These are phyloP conservation scores for Craspedostauros australis DNA, from an alignment of 108 stramenopile genomes.

Conservation along the genomic window DNA sequence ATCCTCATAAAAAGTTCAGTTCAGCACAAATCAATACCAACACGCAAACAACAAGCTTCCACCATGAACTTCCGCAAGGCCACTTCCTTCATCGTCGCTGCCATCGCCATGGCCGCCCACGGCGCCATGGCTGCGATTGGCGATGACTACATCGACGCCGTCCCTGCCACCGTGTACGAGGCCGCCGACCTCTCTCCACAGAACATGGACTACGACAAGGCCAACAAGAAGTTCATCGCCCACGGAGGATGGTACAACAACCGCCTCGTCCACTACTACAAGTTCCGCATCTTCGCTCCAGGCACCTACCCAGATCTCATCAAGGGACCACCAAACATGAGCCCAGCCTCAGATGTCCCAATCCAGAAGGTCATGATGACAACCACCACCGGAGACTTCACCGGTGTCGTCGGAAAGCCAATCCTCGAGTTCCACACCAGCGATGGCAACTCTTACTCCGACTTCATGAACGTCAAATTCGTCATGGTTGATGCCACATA, in stretches of 20 bases:
- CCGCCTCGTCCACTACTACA: conserved; percentile 19
- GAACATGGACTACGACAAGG: conserved; percentile 11
- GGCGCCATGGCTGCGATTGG: no score
- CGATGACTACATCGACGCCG: no score
- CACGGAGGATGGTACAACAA: conserved; percentile 25
- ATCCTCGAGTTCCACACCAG: conserved; percentile 17
- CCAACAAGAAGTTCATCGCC: conserved; percentile 14
- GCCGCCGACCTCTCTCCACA: no score
- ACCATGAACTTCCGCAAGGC: no score
- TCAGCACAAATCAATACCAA: no score
- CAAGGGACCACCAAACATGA: not conserved
- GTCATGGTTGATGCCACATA: conserved; percentile 9
- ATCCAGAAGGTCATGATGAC: conserved; percentile 12
- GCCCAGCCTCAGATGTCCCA: conserved; percentile 7
- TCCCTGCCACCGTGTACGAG: no score
- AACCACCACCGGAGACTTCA: conserved; percentile 13
- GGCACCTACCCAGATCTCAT: conserved; percentile 15
- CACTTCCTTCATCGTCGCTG: no score
- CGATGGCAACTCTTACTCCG: conserved; percentile 15
- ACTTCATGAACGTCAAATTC: conserved; percentile 16
- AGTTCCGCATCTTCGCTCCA: conserved; percentile 19
- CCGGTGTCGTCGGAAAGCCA: conserved; percentile 21
- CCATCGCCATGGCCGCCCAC: no score
- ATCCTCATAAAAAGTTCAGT: no score
- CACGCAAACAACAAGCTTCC: no score